Evolutionary conservation across 768 basidiomycete genomes (phyloP), one percentile per base, ranked within the genome.

Genomic region (Lactifluus subvellereus): DNA sequence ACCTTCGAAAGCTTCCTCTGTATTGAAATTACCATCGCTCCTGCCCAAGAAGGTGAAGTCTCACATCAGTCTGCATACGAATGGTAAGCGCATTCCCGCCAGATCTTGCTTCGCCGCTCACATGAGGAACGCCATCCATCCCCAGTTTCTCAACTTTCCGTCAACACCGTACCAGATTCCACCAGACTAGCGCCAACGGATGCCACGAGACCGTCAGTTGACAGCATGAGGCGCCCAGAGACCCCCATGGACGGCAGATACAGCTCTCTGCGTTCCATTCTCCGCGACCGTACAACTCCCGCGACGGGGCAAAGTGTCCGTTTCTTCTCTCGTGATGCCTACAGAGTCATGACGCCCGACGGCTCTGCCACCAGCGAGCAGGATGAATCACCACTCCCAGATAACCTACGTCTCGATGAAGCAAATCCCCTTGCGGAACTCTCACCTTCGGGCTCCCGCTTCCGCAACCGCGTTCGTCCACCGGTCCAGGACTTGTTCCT

Each of bases 301-400:
- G 87, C 85, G 4, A 88, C 87, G 11, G 88, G 88, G n/a, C 84
- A 85, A 70, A 89, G 84, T 63, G 88, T 90, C 47, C 84, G 88
- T 6, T 89, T 90, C 75, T 88, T 89, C 72, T 83, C 87, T 32
- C 79, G 84, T 32, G 84, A 88, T 57, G 84, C 83, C 13, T 86
- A 81, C 75, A 84, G 80, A 65, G 76, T 82, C 27, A 82, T 86
- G 68, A 87, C 79, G 54, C 85, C 86, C n/a, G 84, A 89, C 49
- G 74, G 79, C 22, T 87, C 86, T 18, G 72, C 76, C 48, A 78
- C 80, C 51, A 74, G 71, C 59, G 72, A 76, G 52, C 71, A 70
- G 16, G 71, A 72, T 10, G 72, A 73, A 16, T 54, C 67, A 0
- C 68, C 71, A 3, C 68, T 77, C 27, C 66, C 68, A 9, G 68